Base-by-base conservation (phyloP, 768 basidiomycete genomes). In the Russula vinacea region DNA sequence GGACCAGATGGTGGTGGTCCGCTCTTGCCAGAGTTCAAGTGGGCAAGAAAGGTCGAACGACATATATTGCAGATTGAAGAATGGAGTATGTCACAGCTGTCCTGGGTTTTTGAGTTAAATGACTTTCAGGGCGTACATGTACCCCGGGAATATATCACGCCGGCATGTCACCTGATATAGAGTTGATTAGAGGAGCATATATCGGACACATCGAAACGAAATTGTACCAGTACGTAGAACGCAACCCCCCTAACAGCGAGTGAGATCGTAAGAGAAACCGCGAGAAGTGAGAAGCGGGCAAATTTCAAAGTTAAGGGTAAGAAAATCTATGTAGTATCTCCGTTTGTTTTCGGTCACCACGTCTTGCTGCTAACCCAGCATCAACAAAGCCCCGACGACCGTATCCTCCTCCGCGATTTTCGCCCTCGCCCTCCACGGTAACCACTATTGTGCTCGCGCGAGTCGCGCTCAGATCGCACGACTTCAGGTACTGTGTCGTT, bases 341-440 rank as follows among this genome's bases (percentile, higher is more conserved):
- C 76, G 58, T 75, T 76, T 45, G 63, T 44, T 57, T 60, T 68
- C 19, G 66, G 68, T 3, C 57, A 1, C 70, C 70, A 4, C 74
- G 73, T 61, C 72, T 74, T 17, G 75, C 86, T 17, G 75, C 86
- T 67, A 92, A 76, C 4, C 90, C 90, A 17, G 88, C 90, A 10
- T 85, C 84, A 5, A 85, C 82, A 58, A 91, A 81, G 14, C 83
- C 84, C 64, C 89, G 78, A 14, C 83, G 80, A n/a, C 82, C 86
- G 70, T 79, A 91, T 2, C 83, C 83, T 13, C 81, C 84, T 14
- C 81, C 76, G 7, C 78, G 70, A 22, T 80, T 79, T 2, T 24
- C 83, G 81, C 32, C 86, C 79, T 2, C 87, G 80, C 17, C 84
- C 79, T 24, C 84, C 78, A 17, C 72, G 69, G 24, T 26, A 65